A percentile compares a stretch with the other conserved stretches of the same genome.
Evolutionary conservation across 257 asterid genomes (phyloP).

Genomic region (Thymus quinquecostatus): DNA sequence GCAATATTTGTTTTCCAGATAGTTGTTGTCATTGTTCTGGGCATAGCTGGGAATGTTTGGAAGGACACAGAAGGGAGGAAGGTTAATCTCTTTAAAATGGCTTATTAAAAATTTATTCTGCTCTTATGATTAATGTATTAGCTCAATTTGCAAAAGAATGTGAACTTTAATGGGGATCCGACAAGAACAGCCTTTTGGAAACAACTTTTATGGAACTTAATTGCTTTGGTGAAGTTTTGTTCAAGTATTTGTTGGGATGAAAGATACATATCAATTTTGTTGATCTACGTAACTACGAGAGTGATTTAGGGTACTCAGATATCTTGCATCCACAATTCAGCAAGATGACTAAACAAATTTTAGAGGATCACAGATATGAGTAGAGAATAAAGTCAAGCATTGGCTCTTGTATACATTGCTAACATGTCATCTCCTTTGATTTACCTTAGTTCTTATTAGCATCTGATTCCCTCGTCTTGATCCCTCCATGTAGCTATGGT

Average conservation of each 20-base stretch:
- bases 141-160: conserved; percentile 18
- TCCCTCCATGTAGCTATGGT: conserved; percentile 79
- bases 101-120: conserved; percentile 20
- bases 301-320: neutral
- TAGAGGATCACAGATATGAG: conserved; percentile 14
- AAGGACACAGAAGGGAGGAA: conserved; percentile 96
- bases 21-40: conserved; percentile 95
- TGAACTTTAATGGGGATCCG: conserved; percentile 13
- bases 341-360: conserved; percentile 16
- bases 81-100: conserved; percentile 47
- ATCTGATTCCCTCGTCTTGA: conserved; percentile 34
- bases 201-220: conserved; percentile 23
- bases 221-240: conserved; percentile 20
- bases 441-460: conserved; percentile 16
- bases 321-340: conserved; percentile 7
- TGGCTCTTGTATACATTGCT: conserved; percentile 26
- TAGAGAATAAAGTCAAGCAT: conserved; percentile 18
- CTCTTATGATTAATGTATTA: conserved; percentile 19
- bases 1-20: conserved; percentile 96
- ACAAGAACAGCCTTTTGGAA: neutral
- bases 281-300: conserved; percentile 1
- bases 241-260: conserved; percentile 17
- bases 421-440: neutral
- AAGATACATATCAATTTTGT: conserved; percentile 13
- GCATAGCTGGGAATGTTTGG: conserved; percentile 97